Base-by-base conservation (phyloP, 192 early-diverging fungal species). In the Lunasporangiospora selenospora region DNA sequence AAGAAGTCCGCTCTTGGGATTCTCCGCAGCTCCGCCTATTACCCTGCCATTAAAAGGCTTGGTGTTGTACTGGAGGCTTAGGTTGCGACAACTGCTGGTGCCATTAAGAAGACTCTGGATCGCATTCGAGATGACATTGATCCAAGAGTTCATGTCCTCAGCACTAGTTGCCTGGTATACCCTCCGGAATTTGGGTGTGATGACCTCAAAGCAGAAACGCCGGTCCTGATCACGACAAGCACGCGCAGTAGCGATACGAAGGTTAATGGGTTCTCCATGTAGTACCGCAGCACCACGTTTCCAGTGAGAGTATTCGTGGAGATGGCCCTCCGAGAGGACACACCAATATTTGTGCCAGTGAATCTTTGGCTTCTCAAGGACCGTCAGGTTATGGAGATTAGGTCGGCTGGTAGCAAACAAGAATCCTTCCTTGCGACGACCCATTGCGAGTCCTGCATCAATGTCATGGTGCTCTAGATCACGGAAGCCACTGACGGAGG, bases 201-300 rank as follows among this genome's bases (percentile, higher is more conserved):
- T 86, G 12, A 91, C 55, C 60, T 91, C 89, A 52, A 91, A 91
- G 27, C 83, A 87, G 61, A 91, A 91, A 1, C 89, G 77, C 8
- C 89, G 76, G 54, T 91, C 88, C 26, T 76, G 65, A 52, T 83
- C 81, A 2, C 85, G 70, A 9, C 88, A 85, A 30, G 88, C 81
- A 11, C 88, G 77, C 10, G 90, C 88, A 3, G 89, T 88, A 27
- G 88, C 87, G 42, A 88, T 81, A 5, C 86, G 82, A 49, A 91
- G 66, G 54, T 87, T 83, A 27, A 89, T 81, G 11, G 85, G 78
- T 19, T 83, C 81, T 33, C 79, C 84, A 30, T 85, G 81, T 3
- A 44, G 54, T 23, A 78, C 61, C 21, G 83, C 83, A 0, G 80
- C 60, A 18, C 81, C 81, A 38, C 78, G 84, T 53, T 77, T 86